Evolutionary conservation across 306 rosid genomes (phyloP).

Genomic region (Pyrus betulifolia): DNA sequence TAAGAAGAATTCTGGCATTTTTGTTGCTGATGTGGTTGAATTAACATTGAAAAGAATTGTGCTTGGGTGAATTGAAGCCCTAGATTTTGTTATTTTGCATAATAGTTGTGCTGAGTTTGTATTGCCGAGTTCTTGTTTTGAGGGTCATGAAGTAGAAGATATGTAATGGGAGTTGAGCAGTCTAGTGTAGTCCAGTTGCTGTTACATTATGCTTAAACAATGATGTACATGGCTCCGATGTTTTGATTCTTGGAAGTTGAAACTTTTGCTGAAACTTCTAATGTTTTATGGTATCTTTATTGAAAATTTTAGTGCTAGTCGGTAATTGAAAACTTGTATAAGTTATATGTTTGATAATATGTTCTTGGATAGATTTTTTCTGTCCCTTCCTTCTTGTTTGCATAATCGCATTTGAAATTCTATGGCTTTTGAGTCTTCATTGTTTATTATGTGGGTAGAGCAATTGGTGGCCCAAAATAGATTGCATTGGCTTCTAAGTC

Average conservation of each 20-base stretch:
- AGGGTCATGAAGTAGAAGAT: neutral
- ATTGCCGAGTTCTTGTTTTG: neutral
- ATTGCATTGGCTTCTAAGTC: no score
- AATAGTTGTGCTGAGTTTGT: neutral
- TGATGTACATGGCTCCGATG: neutral
- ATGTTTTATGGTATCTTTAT: neutral
- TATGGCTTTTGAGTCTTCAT: neutral
- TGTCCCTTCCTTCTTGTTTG: neutral
- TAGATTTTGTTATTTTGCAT: neutral
- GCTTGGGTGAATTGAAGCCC: neutral
- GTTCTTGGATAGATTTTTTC: neutral
- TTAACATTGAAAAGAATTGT: neutral
- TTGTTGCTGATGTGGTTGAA: neutral
- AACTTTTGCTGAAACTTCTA: neutral
- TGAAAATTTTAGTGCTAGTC: neutral
- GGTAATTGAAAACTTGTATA: neutral
- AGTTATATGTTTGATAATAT: neutral
- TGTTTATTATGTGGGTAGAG: neutral
- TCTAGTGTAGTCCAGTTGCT: neutral
- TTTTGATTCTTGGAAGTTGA: neutral
- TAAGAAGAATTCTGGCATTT: slow-evolving; percentile 1
- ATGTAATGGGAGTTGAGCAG: neutral
- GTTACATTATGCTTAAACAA: neutral
- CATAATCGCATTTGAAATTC: neutral
- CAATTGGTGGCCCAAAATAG: neutral